Conservation (phyloP, 2,329 filamentous ascomycete genomes). For the Hypoxylon rubiginosum region DNA sequence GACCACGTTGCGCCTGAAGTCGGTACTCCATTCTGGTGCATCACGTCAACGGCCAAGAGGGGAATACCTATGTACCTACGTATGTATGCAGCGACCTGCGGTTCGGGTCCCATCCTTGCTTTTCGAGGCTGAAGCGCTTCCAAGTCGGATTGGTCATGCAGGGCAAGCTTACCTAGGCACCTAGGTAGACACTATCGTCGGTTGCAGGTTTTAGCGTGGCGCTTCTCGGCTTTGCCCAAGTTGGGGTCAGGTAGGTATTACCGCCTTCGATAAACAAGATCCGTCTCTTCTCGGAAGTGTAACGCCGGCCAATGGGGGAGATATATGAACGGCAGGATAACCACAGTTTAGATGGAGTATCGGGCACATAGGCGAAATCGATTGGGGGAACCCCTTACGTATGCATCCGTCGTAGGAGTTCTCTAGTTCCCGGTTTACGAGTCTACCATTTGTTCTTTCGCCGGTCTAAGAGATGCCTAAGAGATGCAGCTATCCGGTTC, state of each 20-base stretch:
- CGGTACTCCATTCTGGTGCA: conserved; percentile 22
- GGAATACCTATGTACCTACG: conserved; percentile 26
- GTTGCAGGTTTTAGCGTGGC: conserved; percentile 36
- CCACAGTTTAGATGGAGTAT: conserved; percentile 26
- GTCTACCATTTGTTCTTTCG: conserved; percentile 9
- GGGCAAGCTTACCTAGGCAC: conserved; percentile 27
- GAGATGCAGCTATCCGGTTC: conserved; percentile 32
- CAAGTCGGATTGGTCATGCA: conserved; percentile 25
- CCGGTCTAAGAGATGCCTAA: no score
- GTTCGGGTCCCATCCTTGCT: conserved; percentile 17
- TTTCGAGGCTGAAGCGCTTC: conserved; percentile 35
- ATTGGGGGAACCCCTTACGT: conserved; percentile 25
- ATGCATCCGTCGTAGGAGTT: conserved; percentile 27
- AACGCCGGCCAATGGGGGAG: conserved; percentile 16
- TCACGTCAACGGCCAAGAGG: conserved; percentile 20
- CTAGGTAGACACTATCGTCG: conserved; percentile 36
- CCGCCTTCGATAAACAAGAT: conserved; percentile 21
- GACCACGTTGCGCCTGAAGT: conserved; percentile 39
- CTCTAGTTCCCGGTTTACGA: conserved; percentile 24
- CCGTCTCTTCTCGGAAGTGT: conserved; percentile 5
- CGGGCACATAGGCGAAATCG: conserved; percentile 21
- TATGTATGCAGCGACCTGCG: no score
- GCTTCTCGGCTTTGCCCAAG: conserved; percentile 13
- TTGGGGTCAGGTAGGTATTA: conserved; percentile 23
- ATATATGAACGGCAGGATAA: conserved; percentile 34